These are phyloP conservation scores for Eimeria acervulina DNA, from an alignment of 169 alveolate species.

Conservation along the genomic window DNA sequence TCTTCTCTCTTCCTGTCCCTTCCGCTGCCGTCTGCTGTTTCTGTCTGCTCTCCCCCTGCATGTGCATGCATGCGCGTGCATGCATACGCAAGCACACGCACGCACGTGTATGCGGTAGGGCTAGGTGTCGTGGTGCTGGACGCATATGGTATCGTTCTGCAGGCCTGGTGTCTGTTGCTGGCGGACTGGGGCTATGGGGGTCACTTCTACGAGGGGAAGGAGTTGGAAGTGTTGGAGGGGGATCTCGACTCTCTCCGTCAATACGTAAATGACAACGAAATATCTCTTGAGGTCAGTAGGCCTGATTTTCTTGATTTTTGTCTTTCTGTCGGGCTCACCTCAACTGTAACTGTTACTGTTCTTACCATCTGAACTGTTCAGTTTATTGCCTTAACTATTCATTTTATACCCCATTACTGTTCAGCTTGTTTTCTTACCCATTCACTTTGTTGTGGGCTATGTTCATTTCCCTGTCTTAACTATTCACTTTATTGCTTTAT, in stretches of 20 bases:
- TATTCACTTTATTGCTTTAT: not conserved
- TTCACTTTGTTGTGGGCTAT: too few species aligned
- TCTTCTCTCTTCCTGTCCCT: not conserved
- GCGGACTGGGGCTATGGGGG: constrained; percentile 76
- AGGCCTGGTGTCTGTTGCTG: constrained; percentile 80
- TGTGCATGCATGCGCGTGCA: not conserved
- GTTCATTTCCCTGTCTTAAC: not conserved
- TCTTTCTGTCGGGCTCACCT: not conserved
- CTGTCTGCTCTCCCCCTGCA: not conserved
- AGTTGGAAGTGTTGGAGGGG: constrained; percentile 49
- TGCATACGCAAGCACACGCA: not conserved
- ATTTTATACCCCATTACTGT: too few species aligned
- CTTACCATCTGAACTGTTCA: not conserved
- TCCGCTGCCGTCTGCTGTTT: not conserved
- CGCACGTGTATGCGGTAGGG: not conserved
- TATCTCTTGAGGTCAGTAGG: constrained; percentile 13
- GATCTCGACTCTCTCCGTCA: constrained; percentile 72
- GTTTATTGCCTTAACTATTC: not conserved
- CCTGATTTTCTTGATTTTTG: not conserved
- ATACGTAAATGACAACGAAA: constrained; percentile 33
- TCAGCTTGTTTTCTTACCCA: too few species aligned
- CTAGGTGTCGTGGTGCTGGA: not conserved
- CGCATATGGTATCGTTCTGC: not conserved
- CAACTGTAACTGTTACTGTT: not conserved
- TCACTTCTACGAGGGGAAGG: constrained; percentile 13